phyloP scores from a whole-genome alignment of 2,329 filamentous ascomycete species.

The Parastagonospora avenae region DNA sequence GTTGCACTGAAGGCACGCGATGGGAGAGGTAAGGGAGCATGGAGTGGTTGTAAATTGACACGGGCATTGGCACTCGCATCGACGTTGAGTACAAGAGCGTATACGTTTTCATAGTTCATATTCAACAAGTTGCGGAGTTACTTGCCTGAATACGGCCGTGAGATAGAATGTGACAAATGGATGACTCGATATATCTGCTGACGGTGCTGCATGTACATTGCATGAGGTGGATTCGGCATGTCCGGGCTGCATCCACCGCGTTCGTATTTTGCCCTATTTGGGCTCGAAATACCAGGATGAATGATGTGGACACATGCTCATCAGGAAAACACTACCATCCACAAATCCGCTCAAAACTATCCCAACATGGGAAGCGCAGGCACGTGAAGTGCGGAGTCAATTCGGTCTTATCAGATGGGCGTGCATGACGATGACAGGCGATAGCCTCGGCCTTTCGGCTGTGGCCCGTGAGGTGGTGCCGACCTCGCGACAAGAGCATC shows the following conservation, averaged over 20 bases:
- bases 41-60: background rate
- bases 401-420: background rate
- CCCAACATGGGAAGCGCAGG: too few species aligned
- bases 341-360: too few species aligned
- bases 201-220: background rate
- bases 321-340: background rate
- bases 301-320: background rate
- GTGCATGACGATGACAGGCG: background rate
- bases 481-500: conserved; percentile 14
- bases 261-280: background rate
- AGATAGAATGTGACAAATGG: too few species aligned
- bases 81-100: too few species aligned
- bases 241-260: background rate
- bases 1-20: too few species aligned
- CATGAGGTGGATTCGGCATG: background rate
- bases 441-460: conserved; percentile 2
- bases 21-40: too few species aligned
- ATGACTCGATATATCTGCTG: too few species aligned
- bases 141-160: too few species aligned
- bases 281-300: background rate
- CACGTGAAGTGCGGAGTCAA: too few species aligned
- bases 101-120: too few species aligned
- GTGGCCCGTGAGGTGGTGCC: conserved; percentile 1
- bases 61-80: too few species aligned
- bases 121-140: too few species aligned